Conservation (phyloP, 192 early-diverging fungal genomes). For the Diversispora eburnea region DNA sequence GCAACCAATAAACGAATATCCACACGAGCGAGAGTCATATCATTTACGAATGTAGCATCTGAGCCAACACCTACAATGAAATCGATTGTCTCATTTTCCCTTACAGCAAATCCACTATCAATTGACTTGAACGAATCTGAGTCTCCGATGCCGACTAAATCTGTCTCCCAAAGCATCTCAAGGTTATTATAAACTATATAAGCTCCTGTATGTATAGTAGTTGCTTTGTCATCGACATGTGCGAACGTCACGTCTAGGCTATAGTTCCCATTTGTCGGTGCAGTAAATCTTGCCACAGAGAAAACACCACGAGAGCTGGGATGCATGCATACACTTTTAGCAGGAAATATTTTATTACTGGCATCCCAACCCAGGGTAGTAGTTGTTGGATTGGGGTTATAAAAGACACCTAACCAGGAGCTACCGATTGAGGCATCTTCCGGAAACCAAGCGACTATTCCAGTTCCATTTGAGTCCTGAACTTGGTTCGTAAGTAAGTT, state of each 20-base stretch:
- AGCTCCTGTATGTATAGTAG: not conserved
- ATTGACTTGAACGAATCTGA: not conserved
- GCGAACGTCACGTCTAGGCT: not conserved
- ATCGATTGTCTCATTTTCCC: not conserved
- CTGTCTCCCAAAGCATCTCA: not conserved
- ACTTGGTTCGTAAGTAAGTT: no score
- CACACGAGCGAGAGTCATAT: not conserved
- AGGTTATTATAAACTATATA: conserved; percentile 4
- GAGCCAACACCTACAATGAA: not conserved
- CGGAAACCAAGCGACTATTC: no score
- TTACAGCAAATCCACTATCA: no score
- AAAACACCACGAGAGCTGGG: not conserved
- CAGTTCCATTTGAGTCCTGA: no score
- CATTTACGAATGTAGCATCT: not conserved
- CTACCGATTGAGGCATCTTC: no score
- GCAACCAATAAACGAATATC: not conserved
- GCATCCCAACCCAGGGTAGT: no score
- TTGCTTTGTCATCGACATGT: not conserved
- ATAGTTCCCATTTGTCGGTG: not conserved
- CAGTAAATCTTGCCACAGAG: not conserved
- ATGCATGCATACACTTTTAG: not conserved
- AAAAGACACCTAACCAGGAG: not conserved
- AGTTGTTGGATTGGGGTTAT: not conserved
- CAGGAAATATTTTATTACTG: not conserved
- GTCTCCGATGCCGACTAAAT: not conserved